Base-by-base conservation (phyloP, 2,329 filamentous ascomycete genomes). In the Pseudovirgaria hyperparasitica region DNA sequence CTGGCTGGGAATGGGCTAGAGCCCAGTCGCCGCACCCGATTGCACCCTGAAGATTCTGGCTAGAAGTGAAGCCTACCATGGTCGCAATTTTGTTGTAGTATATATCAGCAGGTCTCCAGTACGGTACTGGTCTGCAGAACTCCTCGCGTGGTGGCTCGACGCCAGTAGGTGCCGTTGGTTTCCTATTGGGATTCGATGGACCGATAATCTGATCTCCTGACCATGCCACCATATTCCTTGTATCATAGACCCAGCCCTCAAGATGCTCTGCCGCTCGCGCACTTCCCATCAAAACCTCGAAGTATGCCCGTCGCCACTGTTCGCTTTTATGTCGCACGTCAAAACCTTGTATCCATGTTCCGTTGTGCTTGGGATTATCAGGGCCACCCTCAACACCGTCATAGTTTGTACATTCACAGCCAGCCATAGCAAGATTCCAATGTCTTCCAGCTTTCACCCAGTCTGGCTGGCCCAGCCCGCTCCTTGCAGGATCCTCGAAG, bases 271-370 rank as follows among this genome's bases (percentile, higher is more conserved):
- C 75, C 1, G 76, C 72, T 38, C 72, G 71, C 1, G 78, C 86
- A 33, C 72, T 72, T 8, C 77, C 67, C 72, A 94, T 82, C 24
- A 94, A 57, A 3, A 76, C 68, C 43, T 92, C 74, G 44, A 78
- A 85, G 54, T 96, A 96, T 1, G 84, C 85, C 29, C 82, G 66
- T 42, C 78, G 65, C 87, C 86, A 96, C 26, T 77, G 65, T 52
- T 92, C 82, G 36, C 74, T 77, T 60, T 85, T 92, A 5, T 57
- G 65, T 2, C 70, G 70, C 30, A 90, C 61, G 47, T 93, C 82
- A 37, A 72, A 72, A 1, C 73, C 72, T 3, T 64, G 60, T n/a
- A n/a, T n/a, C n/a, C n/a, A n/a, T n/a, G n/a, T n/a, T n/a, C n/a
- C n/a, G n/a, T n/a, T n/a, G n/a, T n/a, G n/a, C n/a, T n/a, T n/a